These are phyloP conservation scores for Leccinellum albellum DNA, from an alignment of 768 basidiomycete species.

Conservation along the genomic window DNA sequence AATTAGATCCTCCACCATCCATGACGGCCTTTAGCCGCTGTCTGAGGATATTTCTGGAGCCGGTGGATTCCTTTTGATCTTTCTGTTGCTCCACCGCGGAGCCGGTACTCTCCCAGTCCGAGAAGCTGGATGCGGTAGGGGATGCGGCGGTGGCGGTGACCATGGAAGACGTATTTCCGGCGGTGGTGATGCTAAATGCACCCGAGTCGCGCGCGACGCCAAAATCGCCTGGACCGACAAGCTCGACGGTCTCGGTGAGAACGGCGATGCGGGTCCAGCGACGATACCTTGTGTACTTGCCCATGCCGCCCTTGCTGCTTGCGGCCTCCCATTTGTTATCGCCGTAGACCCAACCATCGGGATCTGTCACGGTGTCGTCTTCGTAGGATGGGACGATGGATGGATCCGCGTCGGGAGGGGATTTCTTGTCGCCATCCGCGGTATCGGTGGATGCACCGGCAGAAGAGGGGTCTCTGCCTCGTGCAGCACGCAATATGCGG, in stretches of 20 bases:
- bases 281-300: conserved; percentile 87
- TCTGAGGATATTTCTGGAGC: conserved; percentile 19
- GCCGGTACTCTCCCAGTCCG: conserved; percentile 28
- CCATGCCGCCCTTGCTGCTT: conserved; percentile 75
- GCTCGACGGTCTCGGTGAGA: conserved; percentile 67
- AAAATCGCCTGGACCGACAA: conserved; percentile 38
- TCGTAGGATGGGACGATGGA: conserved; percentile 34
- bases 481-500: conserved; percentile 53
- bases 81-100: conserved; percentile 21
- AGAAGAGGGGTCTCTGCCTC: conserved; percentile 36
- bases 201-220: conserved; percentile 28
- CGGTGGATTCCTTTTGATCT: conserved; percentile 15
- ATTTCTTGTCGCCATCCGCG: conserved; percentile 21
- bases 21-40: conserved; percentile 30
- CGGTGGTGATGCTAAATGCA: conserved; percentile 14
- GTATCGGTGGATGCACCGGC: conserved; percentile 15
- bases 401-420: conserved; percentile 25
- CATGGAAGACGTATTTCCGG: conserved; percentile 21
- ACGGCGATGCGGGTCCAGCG: conserved; percentile 85
- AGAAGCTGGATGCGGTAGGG: conserved; percentile 28
- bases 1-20: conserved; percentile 20
- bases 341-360: conserved; percentile 89
- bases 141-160: conserved; percentile 22
- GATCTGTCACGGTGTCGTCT: conserved; percentile 64
- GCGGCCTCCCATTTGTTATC: conserved; percentile 94